Conservation (phyloP, 2,329 filamentous ascomycete genomes). For the Fusarium sp. region DNA sequence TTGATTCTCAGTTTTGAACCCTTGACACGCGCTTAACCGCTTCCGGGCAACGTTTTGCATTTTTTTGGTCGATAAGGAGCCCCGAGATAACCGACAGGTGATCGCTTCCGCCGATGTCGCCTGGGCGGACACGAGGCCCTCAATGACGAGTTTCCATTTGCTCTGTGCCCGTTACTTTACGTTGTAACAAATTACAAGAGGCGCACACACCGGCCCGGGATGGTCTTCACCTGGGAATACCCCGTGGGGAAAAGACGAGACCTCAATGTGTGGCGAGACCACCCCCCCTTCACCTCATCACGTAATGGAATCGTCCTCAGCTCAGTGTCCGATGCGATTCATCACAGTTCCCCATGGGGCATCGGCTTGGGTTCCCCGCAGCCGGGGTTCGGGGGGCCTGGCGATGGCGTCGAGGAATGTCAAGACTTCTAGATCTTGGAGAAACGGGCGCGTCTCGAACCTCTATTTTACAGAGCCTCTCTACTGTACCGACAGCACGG, state of each 20-base stretch:
- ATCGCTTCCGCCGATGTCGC: conserved; percentile 7
- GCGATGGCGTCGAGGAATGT: background rate
- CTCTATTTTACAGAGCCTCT: background rate
- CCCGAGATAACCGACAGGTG: conserved; percentile 36
- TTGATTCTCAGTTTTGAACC: conserved; percentile 34
- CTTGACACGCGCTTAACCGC: conserved; percentile 22
- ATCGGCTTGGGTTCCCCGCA: conserved; percentile 27
- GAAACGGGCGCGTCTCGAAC: background rate
- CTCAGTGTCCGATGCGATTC: background rate
- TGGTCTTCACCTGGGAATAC: conserved; percentile 5
- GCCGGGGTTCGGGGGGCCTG: background rate
- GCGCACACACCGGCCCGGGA: conserved; percentile 23
- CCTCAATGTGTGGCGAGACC: background rate
- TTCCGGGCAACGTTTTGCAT: conserved; percentile 39
- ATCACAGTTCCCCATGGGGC: conserved; percentile 35
- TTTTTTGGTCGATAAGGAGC: conserved; percentile 32
- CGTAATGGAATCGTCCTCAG: conserved; percentile 33
- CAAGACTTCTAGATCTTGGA: background rate
- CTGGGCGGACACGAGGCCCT: background rate
- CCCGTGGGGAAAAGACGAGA: conserved; percentile 25
- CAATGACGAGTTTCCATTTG: background rate
- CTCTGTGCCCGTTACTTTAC: background rate
- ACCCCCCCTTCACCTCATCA: conserved; percentile 17
- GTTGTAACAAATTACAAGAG: background rate
- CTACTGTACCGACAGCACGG: background rate